Evolutionary conservation across 371 early-diverging fungal species (phyloP), one percentile per base, ranked within the genome.

Genomic region (Dichotomocladium elegans): DNA sequence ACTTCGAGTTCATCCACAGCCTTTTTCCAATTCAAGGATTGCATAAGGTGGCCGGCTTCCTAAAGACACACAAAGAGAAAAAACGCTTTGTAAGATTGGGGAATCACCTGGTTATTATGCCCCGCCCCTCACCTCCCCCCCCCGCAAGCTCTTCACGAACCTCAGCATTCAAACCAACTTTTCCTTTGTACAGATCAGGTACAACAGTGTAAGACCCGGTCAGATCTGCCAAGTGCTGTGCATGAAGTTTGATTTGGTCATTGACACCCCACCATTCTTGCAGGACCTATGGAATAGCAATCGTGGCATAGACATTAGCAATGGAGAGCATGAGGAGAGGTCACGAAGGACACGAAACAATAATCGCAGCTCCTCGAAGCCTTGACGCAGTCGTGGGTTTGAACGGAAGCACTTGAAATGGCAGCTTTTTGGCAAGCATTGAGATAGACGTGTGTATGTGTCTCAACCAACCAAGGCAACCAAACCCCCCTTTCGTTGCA

Each of bases 41-140:
- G 53, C 83, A 81, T 79, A 41, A 82, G 53, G 50, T 80, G 82
- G 37, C 66, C 61, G 2, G 82, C 82, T 63, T 82, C 82, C 66
- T 79, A 31, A 9, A 27, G 9, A 21, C 25, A 46, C 6, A 27
- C 6, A 29, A n/a, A n/a, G n/a, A n/a, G n/a, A n/a, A n/a, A n/a
- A n/a, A n/a, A n/a, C n/a, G n/a, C n/a, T n/a, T n/a, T n/a, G n/a
- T n/a, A n/a, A n/a, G n/a, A n/a, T n/a, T n/a, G n/a, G n/a, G n/a
- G n/a, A n/a, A n/a, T n/a, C n/a, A n/a, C n/a, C n/a, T n/a, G n/a
- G n/a, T n/a, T n/a, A n/a, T n/a, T n/a, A n/a, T n/a, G n/a, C n/a
- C n/a, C n/a, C n/a, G n/a, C n/a, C n/a, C n/a, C n/a, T n/a, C n/a
- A n/a, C n/a, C n/a, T n/a, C n/a, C n/a, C n/a, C n/a, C n/a, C n/a